Evolutionary conservation across 73 alveolate genomes (phyloP).

Genomic region (Tetrahymena malaccensis): DNA sequence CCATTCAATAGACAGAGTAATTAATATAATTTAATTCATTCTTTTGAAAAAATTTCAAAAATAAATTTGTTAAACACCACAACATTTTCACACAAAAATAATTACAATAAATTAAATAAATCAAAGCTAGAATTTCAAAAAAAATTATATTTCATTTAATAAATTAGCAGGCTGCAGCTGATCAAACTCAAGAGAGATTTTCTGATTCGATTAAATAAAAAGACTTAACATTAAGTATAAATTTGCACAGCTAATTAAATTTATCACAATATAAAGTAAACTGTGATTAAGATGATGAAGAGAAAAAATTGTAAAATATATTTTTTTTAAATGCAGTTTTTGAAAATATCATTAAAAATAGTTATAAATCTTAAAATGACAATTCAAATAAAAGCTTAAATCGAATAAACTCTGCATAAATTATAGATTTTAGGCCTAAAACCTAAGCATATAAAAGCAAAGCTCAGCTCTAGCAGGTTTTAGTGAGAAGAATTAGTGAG

Average conservation of each 20-base stretch:
- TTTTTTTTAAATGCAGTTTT: background rate
- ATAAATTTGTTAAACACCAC: background rate
- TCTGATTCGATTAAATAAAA: background rate
- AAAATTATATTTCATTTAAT: no score
- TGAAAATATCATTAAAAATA: background rate
- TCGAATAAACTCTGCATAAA: background rate
- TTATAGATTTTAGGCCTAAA: background rate
- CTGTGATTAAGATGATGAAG: background rate
- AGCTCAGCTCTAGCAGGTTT: background rate
- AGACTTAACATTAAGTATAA: background rate
- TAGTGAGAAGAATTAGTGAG: background rate
- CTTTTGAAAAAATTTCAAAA: background rate
- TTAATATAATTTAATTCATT: background rate
- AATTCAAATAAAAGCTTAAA: background rate
- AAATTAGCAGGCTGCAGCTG: background rate
- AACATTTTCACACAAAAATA: no score
- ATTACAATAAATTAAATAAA: no score
- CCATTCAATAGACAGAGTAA: background rate
- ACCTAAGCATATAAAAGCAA: background rate
- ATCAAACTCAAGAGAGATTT: background rate
- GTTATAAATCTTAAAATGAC: background rate
- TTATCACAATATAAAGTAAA: background rate
- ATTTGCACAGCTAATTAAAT: background rate
- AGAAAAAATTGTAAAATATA: background rate
- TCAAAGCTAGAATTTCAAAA: no score